Base-by-base conservation (phyloP, 768 basidiomycete species). In the Cystofilobasidium capitatum region DNA sequence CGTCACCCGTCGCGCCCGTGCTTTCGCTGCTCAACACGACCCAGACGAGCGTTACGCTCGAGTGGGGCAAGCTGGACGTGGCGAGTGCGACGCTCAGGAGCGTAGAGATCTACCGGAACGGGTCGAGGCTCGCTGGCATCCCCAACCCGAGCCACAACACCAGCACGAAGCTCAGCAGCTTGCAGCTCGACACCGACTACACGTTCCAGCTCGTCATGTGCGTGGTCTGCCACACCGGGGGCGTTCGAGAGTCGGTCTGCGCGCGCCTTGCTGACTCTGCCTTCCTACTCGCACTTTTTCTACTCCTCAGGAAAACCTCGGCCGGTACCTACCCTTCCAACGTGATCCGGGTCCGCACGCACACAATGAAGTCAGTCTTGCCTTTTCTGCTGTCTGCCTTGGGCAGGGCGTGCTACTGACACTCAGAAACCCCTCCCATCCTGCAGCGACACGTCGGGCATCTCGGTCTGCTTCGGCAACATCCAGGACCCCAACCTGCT, bases 41-140 rank as follows among this genome's bases (percentile, higher is more conserved):
- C 0, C 96, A 99, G 81, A 99, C 96, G 1, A 92, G 88, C 12
- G 91, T 93, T 2, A 93, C 92, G 2, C 82, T 99, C 26, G 93
- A 99, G 80, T 99, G 96, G 96, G 88, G 90, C 4, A 76, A 83
- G 40, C 79, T 98, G 24, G 79, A 88, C 64, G 83, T 98, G 20
- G 96, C 91, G 0, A 88, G 86, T 0, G 85, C 92, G 16, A 88
- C 88, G 73, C 79, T 97, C 31, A 84, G 93, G 67, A 88, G 88
- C 0, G 81, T 99, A 35, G 91, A 94, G 73, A 90, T 98, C 72
- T 94, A 91, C 80, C 85, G 88, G 72, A 97, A 97, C 76, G 85
- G 86, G 5, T 85, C 91, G 75, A 85, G 96, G 33, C 83, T 91
- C 45, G 90, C 88, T 7, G 82, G 87, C 33, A 96, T 92, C 75